Base-by-base conservation (phyloP, 805 yeast genomes). In the Tetrapisispora namnaoensis region DNA sequence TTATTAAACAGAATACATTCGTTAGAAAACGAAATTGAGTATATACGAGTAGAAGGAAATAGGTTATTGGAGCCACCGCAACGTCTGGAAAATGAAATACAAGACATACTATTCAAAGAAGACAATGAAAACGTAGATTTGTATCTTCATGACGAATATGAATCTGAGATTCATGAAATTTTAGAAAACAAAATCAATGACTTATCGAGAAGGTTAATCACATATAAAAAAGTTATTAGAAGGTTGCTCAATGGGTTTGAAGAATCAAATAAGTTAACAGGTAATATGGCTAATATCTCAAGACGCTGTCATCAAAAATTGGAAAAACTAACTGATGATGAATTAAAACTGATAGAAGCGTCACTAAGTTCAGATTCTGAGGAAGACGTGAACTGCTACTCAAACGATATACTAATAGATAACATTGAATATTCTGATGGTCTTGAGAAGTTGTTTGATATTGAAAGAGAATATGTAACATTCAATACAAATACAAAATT, bases 321-420 rank as follows among this genome's bases (percentile, higher is more conserved):
- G 27, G 36, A 32, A 35, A 45, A 39, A 17, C 6, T 45, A n/a
- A 40, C 49, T 8, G 20, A 35, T n/a, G 22, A 24, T 2, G 45
- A 46, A 13, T 21, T 46, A 9, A 9, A 27, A 20, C 24, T 35
- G 16, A 9, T 46, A 16, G 48, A 46, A 40, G 21, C 21, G 3
- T 40, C 44, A 24, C 24, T 42, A 22, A 24, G 39, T 14, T 46
- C 48, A 7, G 44, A 40, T 18, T 13, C 40, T 5, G 48, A 46
- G 17, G 13, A 2, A 10, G 24, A 42, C 4, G 34, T 14, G 11
- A 22, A 32, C 16, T 3, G 10, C 3, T 14, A 42, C 22, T 32
- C 11, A 5, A 30, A 18, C 13, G 7, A 18, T 32, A 20, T 11
- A 13, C 11, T 4, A 32, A 20, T 14, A 13, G 28, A 42, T 11